phyloP scores from a whole-genome alignment of 345 rosid species.

The Boechera retrofracta region DNA sequence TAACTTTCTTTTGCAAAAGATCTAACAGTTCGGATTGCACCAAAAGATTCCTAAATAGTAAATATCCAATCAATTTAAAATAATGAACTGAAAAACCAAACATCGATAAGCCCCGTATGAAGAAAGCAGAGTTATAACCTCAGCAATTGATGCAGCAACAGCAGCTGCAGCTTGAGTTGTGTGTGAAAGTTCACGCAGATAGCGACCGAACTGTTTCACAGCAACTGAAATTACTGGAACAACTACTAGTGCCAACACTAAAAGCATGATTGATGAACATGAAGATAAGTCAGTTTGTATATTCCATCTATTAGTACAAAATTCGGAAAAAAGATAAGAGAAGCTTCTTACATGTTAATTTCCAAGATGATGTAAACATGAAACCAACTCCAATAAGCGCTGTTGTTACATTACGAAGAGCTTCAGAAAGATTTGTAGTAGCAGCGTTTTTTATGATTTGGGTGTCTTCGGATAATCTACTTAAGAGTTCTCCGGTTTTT shows the following conservation, averaged over 20 bases:
- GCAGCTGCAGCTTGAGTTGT: constrained; percentile 98
- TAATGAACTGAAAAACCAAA: not conserved
- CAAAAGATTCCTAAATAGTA: constrained; percentile 80
- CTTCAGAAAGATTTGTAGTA: constrained; percentile 70
- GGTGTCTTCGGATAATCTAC: constrained; percentile 70
- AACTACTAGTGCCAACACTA: constrained; percentile 87
- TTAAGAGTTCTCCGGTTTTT: constrained; percentile 69
- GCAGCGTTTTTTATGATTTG: constrained; percentile 78
- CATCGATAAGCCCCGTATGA: not conserved
- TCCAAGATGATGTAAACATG: constrained; percentile 76
- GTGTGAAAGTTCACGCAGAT: constrained; percentile 91
- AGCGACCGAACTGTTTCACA: constrained; percentile 74
- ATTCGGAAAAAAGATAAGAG: not conserved
- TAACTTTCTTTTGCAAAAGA: constrained; percentile 86
- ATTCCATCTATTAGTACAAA: not conserved
- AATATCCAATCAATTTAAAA: constrained; percentile 3
- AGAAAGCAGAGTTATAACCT: constrained; percentile 52
- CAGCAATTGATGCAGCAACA: constrained; percentile 90
- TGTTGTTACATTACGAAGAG: constrained; percentile 63
- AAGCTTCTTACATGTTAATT: constrained; percentile 56
- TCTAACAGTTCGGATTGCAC: constrained; percentile 93
- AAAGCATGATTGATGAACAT: constrained; percentile 19
- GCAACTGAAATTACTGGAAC: constrained; percentile 81
- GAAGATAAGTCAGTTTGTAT: constrained; percentile 17
- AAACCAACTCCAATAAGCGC: constrained; percentile 63